phyloP scores from a whole-genome alignment of 1,139 yeast genomes.

The Nakaseomyces kungkrabaensis region DNA sequence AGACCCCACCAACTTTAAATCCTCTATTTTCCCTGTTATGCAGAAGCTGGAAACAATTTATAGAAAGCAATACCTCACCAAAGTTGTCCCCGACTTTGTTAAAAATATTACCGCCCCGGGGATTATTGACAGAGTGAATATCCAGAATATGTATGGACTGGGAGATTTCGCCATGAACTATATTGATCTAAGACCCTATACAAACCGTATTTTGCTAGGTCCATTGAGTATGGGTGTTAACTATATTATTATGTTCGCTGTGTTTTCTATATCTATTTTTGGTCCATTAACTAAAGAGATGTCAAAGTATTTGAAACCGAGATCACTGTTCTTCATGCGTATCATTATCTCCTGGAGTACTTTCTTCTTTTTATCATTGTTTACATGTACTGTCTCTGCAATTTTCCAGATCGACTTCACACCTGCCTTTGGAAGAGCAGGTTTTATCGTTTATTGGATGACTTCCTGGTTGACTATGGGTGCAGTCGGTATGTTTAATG shows the following conservation, averaged over 20 bases:
- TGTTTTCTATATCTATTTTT: constrained; percentile 51
- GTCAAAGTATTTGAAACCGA: constrained; percentile 36
- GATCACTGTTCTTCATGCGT: constrained; percentile 42
- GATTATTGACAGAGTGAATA: constrained; percentile 3
- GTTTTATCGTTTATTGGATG: constrained; percentile 60
- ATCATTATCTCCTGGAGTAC: constrained; percentile 38
- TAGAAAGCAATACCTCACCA: constrained; percentile 22
- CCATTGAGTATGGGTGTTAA: constrained; percentile 71
- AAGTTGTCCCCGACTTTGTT: constrained; percentile 19
- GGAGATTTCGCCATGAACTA: constrained; percentile 25
- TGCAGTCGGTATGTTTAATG: constrained; percentile 58
- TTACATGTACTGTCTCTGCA: constrained; percentile 48
- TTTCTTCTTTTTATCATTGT: constrained; percentile 43
- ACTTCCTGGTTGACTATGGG: constrained; percentile 48
- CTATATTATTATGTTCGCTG: constrained; percentile 60
- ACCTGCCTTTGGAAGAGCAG: constrained; percentile 45
- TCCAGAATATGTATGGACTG: constrained; percentile 5
- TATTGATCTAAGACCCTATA: constrained; percentile 43
- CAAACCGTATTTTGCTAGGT: constrained; percentile 44
- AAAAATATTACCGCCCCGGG: constrained; percentile 10
- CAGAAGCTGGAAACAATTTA: constrained; percentile 27
- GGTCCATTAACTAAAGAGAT: constrained; percentile 43
- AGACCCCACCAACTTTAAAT: constrained; percentile 37
- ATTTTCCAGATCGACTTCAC: constrained; percentile 50
- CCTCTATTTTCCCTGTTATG: constrained; percentile 35